phyloP scores from a whole-genome alignment of 306 rosid species.

The Cucumis sativus region Cucumber_9930_V3 NC_026658.2:10060001-10060500 shows the following conservation, averaged over 20 bases:
- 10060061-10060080: not conserved
- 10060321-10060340: slow-evolving; percentile 31
- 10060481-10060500: not conserved
- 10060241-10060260: not conserved
- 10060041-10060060: not conserved
- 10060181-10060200: not conserved
- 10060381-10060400: slow-evolving; percentile 12
- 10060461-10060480: not conserved
- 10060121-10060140: not conserved
- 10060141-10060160: not conserved
- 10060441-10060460: not conserved
- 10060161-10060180: not conserved
- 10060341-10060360: slow-evolving; percentile 34
- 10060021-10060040: not conserved
- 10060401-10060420: not conserved
- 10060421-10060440: not conserved
- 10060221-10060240: not conserved
- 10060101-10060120: not conserved
- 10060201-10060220: not conserved
- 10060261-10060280: not conserved
- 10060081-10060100: not conserved
- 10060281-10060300: not conserved
- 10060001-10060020: not conserved
- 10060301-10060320: not conserved
- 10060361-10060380: slow-evolving; percentile 34